Base-by-base conservation (phyloP, 305 asterid genomes). In the Fraxinus dipetala region DNA sequence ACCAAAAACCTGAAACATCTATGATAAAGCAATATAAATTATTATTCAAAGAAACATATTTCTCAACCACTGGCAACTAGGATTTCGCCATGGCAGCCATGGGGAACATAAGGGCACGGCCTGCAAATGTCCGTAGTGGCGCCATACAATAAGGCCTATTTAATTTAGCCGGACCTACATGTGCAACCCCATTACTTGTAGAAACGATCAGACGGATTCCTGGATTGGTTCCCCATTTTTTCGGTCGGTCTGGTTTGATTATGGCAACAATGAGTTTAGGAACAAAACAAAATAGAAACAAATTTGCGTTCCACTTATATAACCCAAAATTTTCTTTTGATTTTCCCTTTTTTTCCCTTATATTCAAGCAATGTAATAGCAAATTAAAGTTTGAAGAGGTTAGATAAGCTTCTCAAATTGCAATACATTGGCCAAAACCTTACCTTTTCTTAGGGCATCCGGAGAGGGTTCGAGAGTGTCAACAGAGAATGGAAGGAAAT, bases 401-500 rank as follows among this genome's bases (percentile, higher is more conserved):
- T 61, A 61, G 14, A 20, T 16, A 20, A 61, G 70, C 31, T 61
- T 22, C 70, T 61, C 70, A 22, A 61, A 63, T 24, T 63, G 72
- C 72, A 63, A 63, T 61, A 22, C 13, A 48, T 32, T 59, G 0
- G 77, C 13, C 51, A 48, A 1, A 0, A 28, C 30, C 22, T 24
- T 32, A 93, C 98, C 98, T 89, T 92, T 95, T 72, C 88, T 91
- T 3, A 96, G 89, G 48, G 96, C 81, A 26, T 92, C 97, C 61
- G 97, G 93, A 5, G 95, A 87, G 0, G 99, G 98, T 75, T 94
- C 97, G 83, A 91, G 83, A 5, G 92, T 91, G 73, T 94, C 98
- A 18, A 95, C 89, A 24, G 91, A 82, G 82, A 96, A 93, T 4
- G 99, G 99, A 51, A 96, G 87, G 76, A 95, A 86, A 78, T 89